Percentiles rank a stretch among this genome's conserved stretches.
Conservation (phyloP, 2,329 filamentous ascomycete species). For the Periconia macrospinosa region DNA sequence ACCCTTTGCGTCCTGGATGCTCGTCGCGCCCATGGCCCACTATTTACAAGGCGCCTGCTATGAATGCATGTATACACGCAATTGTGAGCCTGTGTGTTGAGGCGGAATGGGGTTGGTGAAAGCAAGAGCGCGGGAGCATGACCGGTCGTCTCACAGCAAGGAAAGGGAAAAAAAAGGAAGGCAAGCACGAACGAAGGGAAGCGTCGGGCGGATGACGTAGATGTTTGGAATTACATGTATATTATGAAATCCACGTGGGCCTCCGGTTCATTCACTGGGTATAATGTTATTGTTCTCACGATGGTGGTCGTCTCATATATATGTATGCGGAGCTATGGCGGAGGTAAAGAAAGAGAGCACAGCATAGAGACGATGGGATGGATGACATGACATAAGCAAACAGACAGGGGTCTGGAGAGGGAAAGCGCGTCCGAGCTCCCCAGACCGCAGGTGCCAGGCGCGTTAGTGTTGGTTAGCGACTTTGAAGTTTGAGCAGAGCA, state of each 20-base stretch:
- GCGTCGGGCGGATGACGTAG: not conserved
- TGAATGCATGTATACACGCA: too few species aligned
- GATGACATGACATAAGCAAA: constrained; percentile 16
- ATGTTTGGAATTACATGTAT: too few species aligned
- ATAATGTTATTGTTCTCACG: too few species aligned
- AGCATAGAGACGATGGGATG: not conserved
- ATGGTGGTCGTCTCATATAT: too few species aligned
- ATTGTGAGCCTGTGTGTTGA: too few species aligned
- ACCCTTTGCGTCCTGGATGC: constrained; percentile 41
- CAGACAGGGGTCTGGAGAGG: constrained; percentile 10
- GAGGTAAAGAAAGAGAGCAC: not conserved
- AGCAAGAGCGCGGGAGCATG: constrained; percentile 3
- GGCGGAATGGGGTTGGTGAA: not conserved
- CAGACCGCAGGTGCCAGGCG: constrained; percentile 18
- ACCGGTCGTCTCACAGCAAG: not conserved
- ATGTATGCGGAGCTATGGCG: constrained; percentile 14
- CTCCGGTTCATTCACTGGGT: too few species aligned
- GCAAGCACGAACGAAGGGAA: not conserved
- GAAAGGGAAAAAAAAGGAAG: not conserved
- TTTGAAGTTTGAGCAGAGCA: constrained; percentile 17
- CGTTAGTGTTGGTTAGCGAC: constrained; percentile 28
- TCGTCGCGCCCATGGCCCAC: constrained; percentile 31
- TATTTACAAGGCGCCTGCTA: not conserved
- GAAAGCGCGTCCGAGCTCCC: constrained; percentile 28
- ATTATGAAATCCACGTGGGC: too few species aligned